Evolutionary conservation across 1,284 basidiomycete genomes (phyloP), one percentile per base, ranked within the genome.

Genomic region (Gymnopus androsaceus): DNA sequence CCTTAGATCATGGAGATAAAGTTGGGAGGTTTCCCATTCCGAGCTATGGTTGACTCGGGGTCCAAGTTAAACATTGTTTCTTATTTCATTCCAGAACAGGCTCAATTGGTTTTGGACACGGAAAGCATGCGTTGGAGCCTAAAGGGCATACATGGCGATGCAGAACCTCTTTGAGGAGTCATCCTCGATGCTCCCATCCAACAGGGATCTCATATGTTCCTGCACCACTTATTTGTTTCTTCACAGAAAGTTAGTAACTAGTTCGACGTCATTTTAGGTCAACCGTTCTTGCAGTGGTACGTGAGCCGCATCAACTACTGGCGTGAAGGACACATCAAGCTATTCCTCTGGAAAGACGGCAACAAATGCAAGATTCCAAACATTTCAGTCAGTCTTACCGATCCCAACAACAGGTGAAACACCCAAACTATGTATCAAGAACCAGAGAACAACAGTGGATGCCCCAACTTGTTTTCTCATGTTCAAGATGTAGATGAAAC

Each of bases 151-250:
- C 61, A 67, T 33, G 66, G 66, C 0, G 50, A 58, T 28, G 45
- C 66, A 6, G 59, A 62, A 0, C 44, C 48, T 15, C 49, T 69
- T 6, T n/a, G 57, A n/a, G 63, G 69, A 19, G 63, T 65, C 41
- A 40, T 59, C 12, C 30, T 51, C 5, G 66, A 64, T 42, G 66
- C 56, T 11, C 60, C 56, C 2, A 42, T 68, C 0, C 48, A 30
- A n/a, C 60, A 67, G n/a, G 61, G 63, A n/a, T 61, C 60, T 1
- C 59, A 66, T 14, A 28, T 55, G 1, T 67, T 72, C 40, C 57
- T 65, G 23, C 67, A 69, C 48, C 67, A 71, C 33, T 63, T 70
- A 25, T 70, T 67, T 21, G 62, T 71, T 34, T 47, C 52, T 1
- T 25, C 5, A 27, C 1, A 60, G 28, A 7, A 19, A 60, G 52